phyloP scores from a whole-genome alignment of 177 flowering plant species.

The Vitis hybrid region DNA sequence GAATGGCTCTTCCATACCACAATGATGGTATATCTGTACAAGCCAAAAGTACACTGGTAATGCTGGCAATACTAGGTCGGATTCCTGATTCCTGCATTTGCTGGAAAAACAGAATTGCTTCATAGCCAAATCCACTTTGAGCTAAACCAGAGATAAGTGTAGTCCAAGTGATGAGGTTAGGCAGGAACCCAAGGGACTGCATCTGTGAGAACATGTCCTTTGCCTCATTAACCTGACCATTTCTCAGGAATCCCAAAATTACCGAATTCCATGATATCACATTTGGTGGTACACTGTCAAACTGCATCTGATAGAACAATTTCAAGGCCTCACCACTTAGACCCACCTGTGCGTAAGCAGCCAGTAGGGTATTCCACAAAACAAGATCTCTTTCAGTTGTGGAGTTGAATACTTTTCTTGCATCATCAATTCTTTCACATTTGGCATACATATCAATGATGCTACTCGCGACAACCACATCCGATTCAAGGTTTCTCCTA shows the following conservation, averaged over 20 bases:
- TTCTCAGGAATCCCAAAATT: constrained; percentile 56
- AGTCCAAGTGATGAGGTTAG: constrained; percentile 63
- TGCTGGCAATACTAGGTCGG: constrained; percentile 39
- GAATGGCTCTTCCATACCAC: constrained; percentile 49
- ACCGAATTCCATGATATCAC: constrained; percentile 64
- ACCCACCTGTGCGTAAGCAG: constrained; percentile 63
- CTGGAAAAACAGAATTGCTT: constrained; percentile 41
- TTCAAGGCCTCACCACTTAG: constrained; percentile 61
- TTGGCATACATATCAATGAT: constrained; percentile 64
- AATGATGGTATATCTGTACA: constrained; percentile 41
- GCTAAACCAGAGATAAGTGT: constrained; percentile 60
- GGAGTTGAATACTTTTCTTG: constrained; percentile 47
- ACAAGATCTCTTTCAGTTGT: constrained; percentile 45
- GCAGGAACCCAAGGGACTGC: constrained; percentile 44
- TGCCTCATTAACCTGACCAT: constrained; percentile 49
- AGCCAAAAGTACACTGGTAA: constrained; percentile 46
- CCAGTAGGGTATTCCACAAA: constrained; percentile 59
- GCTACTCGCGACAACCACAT: constrained; percentile 55
- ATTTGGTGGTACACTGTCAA: constrained; percentile 54
- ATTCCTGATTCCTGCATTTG: constrained; percentile 55
- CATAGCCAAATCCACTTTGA: constrained; percentile 44
- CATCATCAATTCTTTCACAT: constrained; percentile 42
- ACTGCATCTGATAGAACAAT: constrained; percentile 67
- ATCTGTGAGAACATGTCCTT: constrained; percentile 50
- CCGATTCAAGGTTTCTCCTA: constrained; percentile 51